phyloP scores from a whole-genome alignment of 768 basidiomycete species.

The Termitomyces sp. region DNA sequence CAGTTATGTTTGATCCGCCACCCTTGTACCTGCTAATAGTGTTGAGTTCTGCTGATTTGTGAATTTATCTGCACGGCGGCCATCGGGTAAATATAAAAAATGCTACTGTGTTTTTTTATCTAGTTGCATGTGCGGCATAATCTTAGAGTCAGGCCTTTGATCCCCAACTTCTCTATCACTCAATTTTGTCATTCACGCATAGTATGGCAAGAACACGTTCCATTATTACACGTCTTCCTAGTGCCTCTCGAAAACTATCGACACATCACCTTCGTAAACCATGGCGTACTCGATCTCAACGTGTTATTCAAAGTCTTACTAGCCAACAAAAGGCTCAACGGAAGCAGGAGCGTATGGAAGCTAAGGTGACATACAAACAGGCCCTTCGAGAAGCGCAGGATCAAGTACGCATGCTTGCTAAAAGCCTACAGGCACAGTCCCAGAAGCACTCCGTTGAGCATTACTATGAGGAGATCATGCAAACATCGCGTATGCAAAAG shows the following conservation, averaged over 20 bases:
- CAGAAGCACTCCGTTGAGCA: neutral
- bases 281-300: neutral
- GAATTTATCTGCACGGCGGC: no score
- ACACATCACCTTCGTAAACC: neutral
- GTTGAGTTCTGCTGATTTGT: no score
- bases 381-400: neutral
- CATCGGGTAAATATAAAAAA: no score
- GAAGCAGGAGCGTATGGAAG: neutral
- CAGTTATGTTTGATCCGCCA: no score
- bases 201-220: neutral
- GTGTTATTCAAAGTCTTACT: neutral
- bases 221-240: neutral
- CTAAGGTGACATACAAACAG: neutral
- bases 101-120: no score
- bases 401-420: neutral
- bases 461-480: neutral
- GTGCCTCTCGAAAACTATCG: neutral
- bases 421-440: neutral
- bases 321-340: neutral
- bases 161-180: no score
- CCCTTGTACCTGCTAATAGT: no score
- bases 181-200: no score
- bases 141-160: no score
- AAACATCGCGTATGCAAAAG: neutral
- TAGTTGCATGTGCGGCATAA: no score